These are phyloP conservation scores for Pleurotus tuber-regium DNA, from an alignment of 768 basidiomycete genomes.

Conservation along the genomic window DNA sequence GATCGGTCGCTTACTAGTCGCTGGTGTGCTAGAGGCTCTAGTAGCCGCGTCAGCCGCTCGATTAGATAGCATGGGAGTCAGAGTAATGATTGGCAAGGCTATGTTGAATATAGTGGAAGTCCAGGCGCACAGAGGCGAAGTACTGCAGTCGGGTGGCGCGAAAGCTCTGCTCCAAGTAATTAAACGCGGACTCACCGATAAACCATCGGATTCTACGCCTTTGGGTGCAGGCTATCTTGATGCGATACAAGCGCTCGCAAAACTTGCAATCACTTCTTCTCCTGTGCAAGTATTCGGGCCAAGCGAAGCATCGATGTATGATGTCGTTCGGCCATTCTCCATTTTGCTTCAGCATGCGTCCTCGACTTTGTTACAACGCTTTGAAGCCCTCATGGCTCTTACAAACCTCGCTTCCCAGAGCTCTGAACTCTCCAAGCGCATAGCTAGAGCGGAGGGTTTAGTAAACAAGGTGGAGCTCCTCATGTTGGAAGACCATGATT, in stretches of 20 bases:
- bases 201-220: conserved; percentile 22
- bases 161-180: conserved; percentile 63
- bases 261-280: conserved; percentile 88
- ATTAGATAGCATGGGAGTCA: conserved; percentile 64
- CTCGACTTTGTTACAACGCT: conserved; percentile 75
- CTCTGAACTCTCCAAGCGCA: conserved; percentile 59
- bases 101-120: conserved; percentile 75
- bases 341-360: conserved; percentile 66
- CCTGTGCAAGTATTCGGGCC: conserved; percentile 92
- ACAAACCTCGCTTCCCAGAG: conserved; percentile 90
- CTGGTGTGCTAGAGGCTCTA: conserved; percentile 66
- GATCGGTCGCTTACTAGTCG: conserved; percentile 52
- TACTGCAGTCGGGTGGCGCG: conserved; percentile 77
- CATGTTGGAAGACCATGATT: conserved; percentile 76
- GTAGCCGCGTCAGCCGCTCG: conserved; percentile 45
- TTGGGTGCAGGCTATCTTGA: conserved; percentile 48
- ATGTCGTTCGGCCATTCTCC: conserved; percentile 82
- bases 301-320: conserved; percentile 68
- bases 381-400: conserved; percentile 94
- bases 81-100: conserved; percentile 54
- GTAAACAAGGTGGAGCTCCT: conserved; percentile 67
- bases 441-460: conserved; percentile 60
- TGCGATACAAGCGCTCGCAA: conserved; percentile 86
- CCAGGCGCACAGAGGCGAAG: conserved; percentile 70
- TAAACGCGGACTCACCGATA: conserved; percentile 39